Percentiles rank a stretch among this genome's conserved stretches.
Conservation (phyloP, 208 protist species). For the Crithidia expoeki region DNA sequence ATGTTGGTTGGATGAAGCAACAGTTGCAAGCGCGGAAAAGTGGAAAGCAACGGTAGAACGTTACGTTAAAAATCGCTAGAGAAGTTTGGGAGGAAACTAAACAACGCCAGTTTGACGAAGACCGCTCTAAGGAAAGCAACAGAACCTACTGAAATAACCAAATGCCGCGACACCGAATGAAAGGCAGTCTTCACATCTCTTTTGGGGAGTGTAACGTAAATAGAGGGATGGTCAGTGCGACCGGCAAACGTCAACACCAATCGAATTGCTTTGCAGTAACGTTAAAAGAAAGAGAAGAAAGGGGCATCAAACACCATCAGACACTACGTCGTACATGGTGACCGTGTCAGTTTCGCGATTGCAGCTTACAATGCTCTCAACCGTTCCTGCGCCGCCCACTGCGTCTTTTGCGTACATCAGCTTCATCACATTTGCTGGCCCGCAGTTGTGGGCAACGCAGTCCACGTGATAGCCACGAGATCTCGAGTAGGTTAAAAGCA, state of each 20-base stretch:
- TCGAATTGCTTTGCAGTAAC: too few relatives aligned
- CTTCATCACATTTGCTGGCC: slow-evolving; percentile 8
- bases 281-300: not conserved
- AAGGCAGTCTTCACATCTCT: too few relatives aligned
- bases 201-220: too few relatives aligned
- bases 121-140: too few relatives aligned
- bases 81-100: too few relatives aligned
- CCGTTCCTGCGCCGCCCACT: not conserved
- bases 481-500: slow-evolving; percentile 1
- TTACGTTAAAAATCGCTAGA: too few relatives aligned
- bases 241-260: too few relatives aligned
- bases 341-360: slow-evolving; percentile 9
- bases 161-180: too few relatives aligned
- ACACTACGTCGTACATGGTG: not conserved
- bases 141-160: too few relatives aligned
- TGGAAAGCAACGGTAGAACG: slow-evolving; percentile 11
- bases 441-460: slow-evolving; percentile 6
- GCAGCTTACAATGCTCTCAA: slow-evolving; percentile 14
- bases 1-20: not conserved
- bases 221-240: too few relatives aligned
- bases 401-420: not conserved
- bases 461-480: slow-evolving; percentile 1
- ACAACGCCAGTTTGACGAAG: too few relatives aligned
- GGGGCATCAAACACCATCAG: not conserved
- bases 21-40: not conserved